Base-by-base conservation (phyloP, 257 asterid species). In the Scutellaria galericulata region DNA sequence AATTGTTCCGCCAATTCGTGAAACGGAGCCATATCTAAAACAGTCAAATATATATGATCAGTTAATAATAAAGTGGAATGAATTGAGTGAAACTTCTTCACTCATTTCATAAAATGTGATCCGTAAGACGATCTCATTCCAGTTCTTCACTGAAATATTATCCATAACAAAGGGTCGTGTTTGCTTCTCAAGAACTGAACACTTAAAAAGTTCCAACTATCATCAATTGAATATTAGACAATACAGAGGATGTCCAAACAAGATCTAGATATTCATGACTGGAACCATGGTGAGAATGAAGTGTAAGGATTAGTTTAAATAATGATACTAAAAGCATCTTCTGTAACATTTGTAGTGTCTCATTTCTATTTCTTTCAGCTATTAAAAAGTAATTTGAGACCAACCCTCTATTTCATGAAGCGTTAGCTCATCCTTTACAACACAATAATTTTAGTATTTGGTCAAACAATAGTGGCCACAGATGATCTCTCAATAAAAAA, bases 401-500 rank as follows among this genome's bases (percentile, higher is more conserved):
- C 50, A 65, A 12, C n/a, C 22, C 18, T 53, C 42, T 46, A 42
- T 22, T 31, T 54, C 7, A 22, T 8, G 35, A 13, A 11, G 27
- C 31, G 18, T 53, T 53, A 27, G 44, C 64, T 27, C 64, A 22
- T 56, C 13, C 42, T 57, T 56, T 52, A 68, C 73, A 68, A 18
- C 73, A 68, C 64, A n/a, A 31, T 13, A 22, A 20, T 55, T 55
- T 24, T 55, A 35, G 10, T 20, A 4, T 7, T 22, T 9, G 10
- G 6, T 39, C 15, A 66, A 18, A 7, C 31, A 58, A 20, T 65
- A 55, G 61, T 31, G 39, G 68, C 73, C 45, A 31, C 69, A n/a
- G 48, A 54, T 6, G 12, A 44, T 44, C 50, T 47, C 69, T 48
- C 68, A 6, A 71, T 64, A 58, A 55, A 64, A 69, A 54, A 9